Percentiles rank a stretch among this genome's conserved stretches.
phyloP scores from a whole-genome alignment of 768 basidiomycete genomes.

The Lactifluus pinguis region DNA sequence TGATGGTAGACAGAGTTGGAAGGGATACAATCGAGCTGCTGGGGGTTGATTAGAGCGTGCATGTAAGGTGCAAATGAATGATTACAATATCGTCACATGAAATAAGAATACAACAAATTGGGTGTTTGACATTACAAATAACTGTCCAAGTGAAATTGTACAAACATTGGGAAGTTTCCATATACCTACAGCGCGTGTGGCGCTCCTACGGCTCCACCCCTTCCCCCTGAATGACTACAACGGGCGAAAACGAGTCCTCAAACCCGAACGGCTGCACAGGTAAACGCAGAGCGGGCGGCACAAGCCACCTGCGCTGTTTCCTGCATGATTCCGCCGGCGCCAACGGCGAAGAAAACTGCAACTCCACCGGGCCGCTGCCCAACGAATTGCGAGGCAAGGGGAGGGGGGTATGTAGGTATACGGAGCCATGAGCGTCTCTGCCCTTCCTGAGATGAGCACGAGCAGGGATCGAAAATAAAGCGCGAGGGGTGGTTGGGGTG shows the following conservation, averaged over 20 bases:
- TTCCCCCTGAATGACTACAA: background rate
- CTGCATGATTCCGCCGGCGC: background rate
- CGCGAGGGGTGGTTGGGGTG: background rate
- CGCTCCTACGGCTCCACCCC: no score
- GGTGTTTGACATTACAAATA: background rate
- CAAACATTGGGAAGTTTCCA: no score
- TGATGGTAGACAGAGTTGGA: no score
- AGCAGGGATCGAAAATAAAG: slow-evolving; percentile 13
- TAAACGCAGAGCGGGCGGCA: background rate
- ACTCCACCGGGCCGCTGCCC: background rate
- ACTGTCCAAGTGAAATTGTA: background rate
- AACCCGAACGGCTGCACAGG: background rate
- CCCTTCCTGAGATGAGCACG: background rate
- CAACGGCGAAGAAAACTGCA: background rate
- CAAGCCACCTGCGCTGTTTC: background rate
- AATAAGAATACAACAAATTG: background rate
- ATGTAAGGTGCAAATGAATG: no score
- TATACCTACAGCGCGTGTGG: no score
- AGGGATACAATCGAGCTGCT: background rate
- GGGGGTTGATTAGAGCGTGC: background rate
- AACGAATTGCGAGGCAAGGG: background rate
- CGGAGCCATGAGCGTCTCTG: background rate
- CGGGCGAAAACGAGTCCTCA: slow-evolving; percentile 9
- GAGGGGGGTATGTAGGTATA: background rate
- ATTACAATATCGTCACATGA: background rate